These are phyloP conservation scores for Parastagonospora avenae DNA, from an alignment of 2,329 filamentous ascomycete genomes.

Conservation along the genomic window DNA sequence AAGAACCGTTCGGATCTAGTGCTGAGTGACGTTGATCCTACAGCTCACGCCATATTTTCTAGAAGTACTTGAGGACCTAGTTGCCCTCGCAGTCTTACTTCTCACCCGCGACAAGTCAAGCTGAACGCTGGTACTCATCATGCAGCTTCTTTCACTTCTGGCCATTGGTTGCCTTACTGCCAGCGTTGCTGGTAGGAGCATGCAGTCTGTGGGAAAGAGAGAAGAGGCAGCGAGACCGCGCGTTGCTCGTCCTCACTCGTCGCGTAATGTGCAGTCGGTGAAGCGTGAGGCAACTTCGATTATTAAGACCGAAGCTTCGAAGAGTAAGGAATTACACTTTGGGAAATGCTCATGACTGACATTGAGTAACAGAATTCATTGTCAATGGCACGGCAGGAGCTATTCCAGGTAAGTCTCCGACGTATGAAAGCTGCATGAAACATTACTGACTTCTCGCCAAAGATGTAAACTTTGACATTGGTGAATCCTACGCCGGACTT, in stretches of 20 bases:
- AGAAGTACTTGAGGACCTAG: neutral
- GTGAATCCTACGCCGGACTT: constrained; percentile 52
- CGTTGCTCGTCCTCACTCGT: constrained; percentile 18
- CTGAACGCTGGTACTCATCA: constrained; percentile 3
- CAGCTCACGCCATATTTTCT: neutral
- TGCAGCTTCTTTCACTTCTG: constrained; percentile 42
- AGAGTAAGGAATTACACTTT: constrained; percentile 10
- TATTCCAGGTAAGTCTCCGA: constrained; percentile 45
- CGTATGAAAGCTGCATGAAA: no score
- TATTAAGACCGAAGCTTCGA: constrained; percentile 48
- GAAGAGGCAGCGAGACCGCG: constrained; percentile 33
- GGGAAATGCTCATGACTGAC: constrained; percentile 2
- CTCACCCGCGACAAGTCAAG: constrained; percentile 1
- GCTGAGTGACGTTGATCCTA: neutral
- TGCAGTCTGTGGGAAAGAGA: constrained; percentile 37
- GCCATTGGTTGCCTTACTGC: constrained; percentile 34
- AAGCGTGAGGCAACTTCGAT: constrained; percentile 34
- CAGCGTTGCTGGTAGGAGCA: constrained; percentile 35
- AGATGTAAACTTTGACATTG: constrained; percentile 52
- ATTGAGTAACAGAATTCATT: constrained; percentile 32
- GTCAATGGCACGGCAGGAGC: constrained; percentile 46
- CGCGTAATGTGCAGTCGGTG: constrained; percentile 17
- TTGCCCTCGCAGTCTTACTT: neutral
- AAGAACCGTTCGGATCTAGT: neutral
- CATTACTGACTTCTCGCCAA: no score